Base-by-base conservation (phyloP, 1,139 yeast genomes). In the Sugiyamaella xylanicola region DNA sequence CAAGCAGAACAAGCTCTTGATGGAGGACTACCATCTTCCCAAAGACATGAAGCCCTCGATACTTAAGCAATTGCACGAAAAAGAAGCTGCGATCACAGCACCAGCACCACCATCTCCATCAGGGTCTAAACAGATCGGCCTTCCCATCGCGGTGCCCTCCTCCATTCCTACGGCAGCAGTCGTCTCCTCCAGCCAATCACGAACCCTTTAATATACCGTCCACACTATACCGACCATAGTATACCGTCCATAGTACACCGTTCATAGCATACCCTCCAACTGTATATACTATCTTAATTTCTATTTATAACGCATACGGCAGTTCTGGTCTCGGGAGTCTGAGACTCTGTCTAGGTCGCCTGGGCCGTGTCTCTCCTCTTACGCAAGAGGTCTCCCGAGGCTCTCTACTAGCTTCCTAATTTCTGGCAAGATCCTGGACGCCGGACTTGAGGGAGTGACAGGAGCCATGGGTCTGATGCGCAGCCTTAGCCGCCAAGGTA, bases 11-110 rank as follows among this genome's bases (percentile, higher is more conserved):
- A 69, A 76, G 49, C 72, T 80, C 41, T 73, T 76, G 54, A 65
- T 78, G 29, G 83, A 80, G 53, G 83, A 78, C 60, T 78, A 77
- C 54, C 70, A 68, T 44, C 71, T 79, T 2, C 84, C 85, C 0
- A 74, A 72, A 20, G 82, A 77, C 5, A 67, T 75, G 54, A 72
- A 73, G 29, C 84, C 85, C 1, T 66, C 74, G 32, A 75, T 79
- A 20, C 68, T 81, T 45, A 74, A 55, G 21, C 47, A 76, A 46
- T 53, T 63, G 9, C 22, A 50, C 4, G 42, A 51, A 22, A 40
- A 15, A 22, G 42, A 53, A 19, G 25, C 3, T 19, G 16, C 27
- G 9, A 29, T 32, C 11, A 7, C 46, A 16, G 47, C 15, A 3
- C 11, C 15, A 16, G 4, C 15, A 32, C 15, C n/a, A n/a, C n/a